phyloP scores from a whole-genome alignment of 768 basidiomycete species.

The Auriculariales sp. region DNA sequence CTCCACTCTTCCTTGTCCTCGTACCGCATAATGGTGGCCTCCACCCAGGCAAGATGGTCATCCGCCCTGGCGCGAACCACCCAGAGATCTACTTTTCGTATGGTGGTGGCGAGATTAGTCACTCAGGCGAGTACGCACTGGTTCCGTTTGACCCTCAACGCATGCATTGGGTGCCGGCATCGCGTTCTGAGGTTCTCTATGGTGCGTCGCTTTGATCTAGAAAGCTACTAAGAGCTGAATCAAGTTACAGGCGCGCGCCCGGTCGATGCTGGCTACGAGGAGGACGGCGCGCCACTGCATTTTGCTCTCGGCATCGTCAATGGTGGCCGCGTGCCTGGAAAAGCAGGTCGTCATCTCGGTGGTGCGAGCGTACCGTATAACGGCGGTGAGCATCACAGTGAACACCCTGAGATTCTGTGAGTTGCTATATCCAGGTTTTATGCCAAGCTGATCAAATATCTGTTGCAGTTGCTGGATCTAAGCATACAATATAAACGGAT shows the following conservation, averaged over 20 bases:
- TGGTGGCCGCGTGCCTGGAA: slow-evolving; percentile 51
- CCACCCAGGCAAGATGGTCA: slow-evolving; percentile 73
- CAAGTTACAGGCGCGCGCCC: slow-evolving; percentile 28
- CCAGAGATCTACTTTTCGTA: slow-evolving; percentile 42
- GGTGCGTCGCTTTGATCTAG: too few species aligned
- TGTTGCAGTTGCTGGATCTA: too few species aligned
- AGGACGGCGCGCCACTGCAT: slow-evolving; percentile 47
- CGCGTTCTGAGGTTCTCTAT: slow-evolving; percentile 21
- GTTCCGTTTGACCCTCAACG: slow-evolving; percentile 48
- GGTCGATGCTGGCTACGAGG: slow-evolving; percentile 68
- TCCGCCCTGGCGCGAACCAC: slow-evolving; percentile 42
- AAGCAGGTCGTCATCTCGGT: slow-evolving; percentile 58
- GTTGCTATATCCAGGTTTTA: too few species aligned
- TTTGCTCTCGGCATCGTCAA: slow-evolving; percentile 44
- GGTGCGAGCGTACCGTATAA: not conserved
- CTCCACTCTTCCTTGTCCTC: not conserved
- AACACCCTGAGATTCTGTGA: not conserved
- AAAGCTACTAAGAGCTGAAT: too few species aligned
- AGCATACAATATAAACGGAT: too few species aligned
- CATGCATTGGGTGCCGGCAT: slow-evolving; percentile 61
- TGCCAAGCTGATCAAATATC: too few species aligned
- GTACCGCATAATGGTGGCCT: slow-evolving; percentile 13
- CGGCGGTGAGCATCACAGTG: not conserved
- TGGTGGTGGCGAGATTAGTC: slow-evolving; percentile 43
- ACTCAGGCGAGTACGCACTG: slow-evolving; percentile 57